Conservation (phyloP, 257 asterid genomes). For the Gentiana dahurica region DNA sequence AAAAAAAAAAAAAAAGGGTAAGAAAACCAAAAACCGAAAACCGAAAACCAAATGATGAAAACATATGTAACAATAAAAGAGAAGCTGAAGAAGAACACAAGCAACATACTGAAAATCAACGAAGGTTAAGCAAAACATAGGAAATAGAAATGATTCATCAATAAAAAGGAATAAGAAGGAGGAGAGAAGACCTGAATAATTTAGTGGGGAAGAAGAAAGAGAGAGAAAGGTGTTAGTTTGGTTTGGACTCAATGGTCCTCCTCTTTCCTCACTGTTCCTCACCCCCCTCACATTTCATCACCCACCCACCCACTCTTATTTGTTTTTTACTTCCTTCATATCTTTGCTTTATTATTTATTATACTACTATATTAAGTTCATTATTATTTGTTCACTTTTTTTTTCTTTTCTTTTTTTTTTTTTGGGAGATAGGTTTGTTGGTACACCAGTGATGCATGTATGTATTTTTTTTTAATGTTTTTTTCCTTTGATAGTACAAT, state of each 20-base stretch:
- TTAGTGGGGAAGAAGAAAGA: slow-evolving; percentile 7
- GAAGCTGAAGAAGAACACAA: slow-evolving; percentile 1
- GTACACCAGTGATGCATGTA: too few relatives aligned
- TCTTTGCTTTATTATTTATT: too few relatives aligned
- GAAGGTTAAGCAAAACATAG: background rate
- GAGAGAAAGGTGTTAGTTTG: slow-evolving; percentile 6
- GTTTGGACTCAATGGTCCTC: slow-evolving; percentile 13
- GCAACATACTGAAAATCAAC: background rate
- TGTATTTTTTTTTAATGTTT: too few relatives aligned
- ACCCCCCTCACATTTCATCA: slow-evolving; percentile 1
- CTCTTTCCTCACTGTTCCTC: background rate
- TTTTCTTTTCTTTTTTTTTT: too few relatives aligned
- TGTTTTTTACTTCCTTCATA: too few relatives aligned
- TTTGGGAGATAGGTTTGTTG: too few relatives aligned
- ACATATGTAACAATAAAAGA: background rate
- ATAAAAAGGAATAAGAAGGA: background rate
- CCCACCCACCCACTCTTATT: too few relatives aligned
- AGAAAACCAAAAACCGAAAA: background rate
- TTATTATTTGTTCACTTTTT: too few relatives aligned
- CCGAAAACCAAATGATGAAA: too few relatives aligned
- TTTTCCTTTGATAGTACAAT: too few relatives aligned
- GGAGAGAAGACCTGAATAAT: slow-evolving; percentile 5
- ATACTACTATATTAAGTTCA: too few relatives aligned
- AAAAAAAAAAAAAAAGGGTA: background rate
- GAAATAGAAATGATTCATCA: background rate